phyloP scores from a whole-genome alignment of 305 asterid genomes.

The Fraxinus greggii region DNA sequence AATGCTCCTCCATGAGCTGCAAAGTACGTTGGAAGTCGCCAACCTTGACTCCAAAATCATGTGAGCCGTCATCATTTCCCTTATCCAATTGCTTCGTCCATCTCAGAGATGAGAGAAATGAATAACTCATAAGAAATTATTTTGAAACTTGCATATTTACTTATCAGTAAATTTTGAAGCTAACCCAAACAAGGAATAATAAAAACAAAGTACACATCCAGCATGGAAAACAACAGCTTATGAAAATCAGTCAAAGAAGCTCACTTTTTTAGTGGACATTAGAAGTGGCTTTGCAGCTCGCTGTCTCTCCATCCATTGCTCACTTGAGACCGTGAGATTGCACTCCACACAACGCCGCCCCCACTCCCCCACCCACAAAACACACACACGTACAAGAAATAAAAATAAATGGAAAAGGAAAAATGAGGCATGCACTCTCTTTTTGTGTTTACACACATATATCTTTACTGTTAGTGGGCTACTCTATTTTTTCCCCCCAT shows the following conservation, averaged over 20 bases:
- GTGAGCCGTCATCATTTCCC: background rate
- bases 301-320: background rate
- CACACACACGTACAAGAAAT: background rate
- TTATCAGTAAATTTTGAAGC: background rate
- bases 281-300: conserved; percentile 4
- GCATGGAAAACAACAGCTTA: background rate
- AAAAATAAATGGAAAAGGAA: background rate
- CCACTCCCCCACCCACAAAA: background rate
- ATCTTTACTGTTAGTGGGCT: conserved; percentile 41
- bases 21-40: background rate
- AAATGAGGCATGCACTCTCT: conserved; percentile 37
- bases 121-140: background rate
- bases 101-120: background rate
- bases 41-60: background rate
- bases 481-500: conserved; percentile 17
- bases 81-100: background rate
- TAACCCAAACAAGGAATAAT: background rate
- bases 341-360: background rate
- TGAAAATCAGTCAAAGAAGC: background rate
- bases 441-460: conserved; percentile 31
- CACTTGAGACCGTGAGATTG: background rate
- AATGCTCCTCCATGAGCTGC: background rate
- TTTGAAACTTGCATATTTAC: background rate
- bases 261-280: background rate
- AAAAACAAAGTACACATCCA: background rate